phyloP scores from a whole-genome alignment of 2,329 filamentous ascomycete species.

The Incumbomyces delicatus region DNA sequence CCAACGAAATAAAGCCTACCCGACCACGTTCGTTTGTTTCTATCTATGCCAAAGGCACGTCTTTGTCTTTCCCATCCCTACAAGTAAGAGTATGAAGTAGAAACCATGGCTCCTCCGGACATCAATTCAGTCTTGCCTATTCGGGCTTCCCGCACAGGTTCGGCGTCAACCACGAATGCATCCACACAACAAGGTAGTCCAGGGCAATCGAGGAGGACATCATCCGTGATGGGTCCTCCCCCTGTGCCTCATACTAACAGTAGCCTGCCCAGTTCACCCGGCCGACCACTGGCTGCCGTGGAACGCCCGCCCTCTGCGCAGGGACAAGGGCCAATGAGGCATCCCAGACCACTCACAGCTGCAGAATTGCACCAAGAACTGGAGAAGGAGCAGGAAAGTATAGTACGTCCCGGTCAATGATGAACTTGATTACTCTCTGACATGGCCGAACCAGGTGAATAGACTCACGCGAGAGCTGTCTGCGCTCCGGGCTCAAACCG shows the following conservation, averaged over 20 bases:
- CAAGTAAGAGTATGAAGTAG: too few relatives aligned
- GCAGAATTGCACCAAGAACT: conserved; percentile 81
- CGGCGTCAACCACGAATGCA: conserved; percentile 8
- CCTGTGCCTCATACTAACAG: conserved; percentile 24
- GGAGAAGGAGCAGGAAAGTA: conserved; percentile 90
- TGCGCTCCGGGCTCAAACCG: conserved; percentile 62
- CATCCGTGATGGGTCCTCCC: conserved; percentile 39
- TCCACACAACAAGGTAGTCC: conserved; percentile 26
- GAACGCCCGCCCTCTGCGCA: conserved; percentile 17
- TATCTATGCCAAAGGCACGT: too few relatives aligned
- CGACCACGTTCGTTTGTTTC: too few relatives aligned
- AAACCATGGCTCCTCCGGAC: conserved; percentile 4
- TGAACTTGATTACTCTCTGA: background rate
- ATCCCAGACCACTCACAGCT: conserved; percentile 77
- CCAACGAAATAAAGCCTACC: too few relatives aligned
- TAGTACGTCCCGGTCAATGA: conserved; percentile 47
- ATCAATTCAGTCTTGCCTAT: conserved; percentile 11
- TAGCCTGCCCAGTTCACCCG: conserved; percentile 21
- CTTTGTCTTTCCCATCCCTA: too few relatives aligned
- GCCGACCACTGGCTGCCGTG: conserved; percentile 15
- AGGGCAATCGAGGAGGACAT: conserved; percentile 35
- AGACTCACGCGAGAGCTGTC: conserved; percentile 82
- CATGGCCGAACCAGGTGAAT: conserved; percentile 58
- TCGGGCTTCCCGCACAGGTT: conserved; percentile 2
- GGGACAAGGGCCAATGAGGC: conserved; percentile 60